Conservation (phyloP, 2,329 filamentous ascomycete genomes). For the Podosphaera leucotricha region DNA sequence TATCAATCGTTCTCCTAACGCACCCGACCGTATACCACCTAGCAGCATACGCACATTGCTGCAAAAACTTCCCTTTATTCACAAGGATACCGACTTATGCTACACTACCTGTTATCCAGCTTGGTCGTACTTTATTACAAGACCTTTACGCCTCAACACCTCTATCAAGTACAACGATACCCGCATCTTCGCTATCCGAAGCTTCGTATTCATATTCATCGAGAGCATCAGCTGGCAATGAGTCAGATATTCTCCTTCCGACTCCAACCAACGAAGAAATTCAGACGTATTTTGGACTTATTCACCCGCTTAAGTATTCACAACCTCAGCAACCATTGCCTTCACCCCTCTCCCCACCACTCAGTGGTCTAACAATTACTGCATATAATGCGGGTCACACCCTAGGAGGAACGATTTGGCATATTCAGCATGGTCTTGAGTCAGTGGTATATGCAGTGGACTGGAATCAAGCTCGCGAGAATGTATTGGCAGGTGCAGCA, state of each 20-base stretch:
- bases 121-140: slow-evolving; percentile 73
- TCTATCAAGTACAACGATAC: slow-evolving; percentile 65
- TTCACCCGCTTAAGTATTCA: slow-evolving; percentile 87
- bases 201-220: slow-evolving; percentile 30
- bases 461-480: slow-evolving; percentile 95
- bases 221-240: slow-evolving; percentile 24
- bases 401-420: slow-evolving; percentile 93
- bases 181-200: slow-evolving; percentile 46
- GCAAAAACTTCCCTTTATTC: slow-evolving; percentile 86
- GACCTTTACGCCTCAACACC: slow-evolving; percentile 83
- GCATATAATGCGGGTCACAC: slow-evolving; percentile 95
- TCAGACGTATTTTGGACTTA: slow-evolving; percentile 68
- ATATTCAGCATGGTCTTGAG: slow-evolving; percentile 88
- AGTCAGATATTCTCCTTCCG: slow-evolving; percentile 30
- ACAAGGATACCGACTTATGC: slow-evolving; percentile 84
- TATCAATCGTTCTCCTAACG: slow-evolving; percentile 83
- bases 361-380: slow-evolving; percentile 82
- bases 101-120: slow-evolving; percentile 75
- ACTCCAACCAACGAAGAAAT: slow-evolving; percentile 75
- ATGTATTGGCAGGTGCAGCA: slow-evolving; percentile 77
- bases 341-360: slow-evolving; percentile 66
- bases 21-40: slow-evolving; percentile 83
- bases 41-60: slow-evolving; percentile 85
- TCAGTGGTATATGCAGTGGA: slow-evolving; percentile 95
- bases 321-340: slow-evolving; percentile 80